phyloP scores from a whole-genome alignment of 306 rosid species.

The Prunus fruticosa region DNA sequence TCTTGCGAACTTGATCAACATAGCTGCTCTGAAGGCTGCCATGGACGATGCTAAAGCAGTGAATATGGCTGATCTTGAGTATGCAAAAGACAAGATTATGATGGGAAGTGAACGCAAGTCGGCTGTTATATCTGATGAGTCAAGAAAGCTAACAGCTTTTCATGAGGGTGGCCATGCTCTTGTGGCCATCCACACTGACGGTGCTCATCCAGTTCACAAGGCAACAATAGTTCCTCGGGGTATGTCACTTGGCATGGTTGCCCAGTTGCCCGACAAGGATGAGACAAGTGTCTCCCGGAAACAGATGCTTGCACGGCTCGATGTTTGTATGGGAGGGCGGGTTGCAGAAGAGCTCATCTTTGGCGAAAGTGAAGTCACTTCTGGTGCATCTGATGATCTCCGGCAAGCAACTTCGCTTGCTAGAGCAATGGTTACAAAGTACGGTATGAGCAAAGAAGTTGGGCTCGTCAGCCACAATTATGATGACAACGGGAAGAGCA shows the following conservation, averaged over 20 bases:
- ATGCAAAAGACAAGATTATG: constrained; percentile 81
- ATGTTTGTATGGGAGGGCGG: constrained; percentile 87
- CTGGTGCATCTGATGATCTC: constrained; percentile 78
- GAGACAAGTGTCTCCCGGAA: constrained; percentile 65
- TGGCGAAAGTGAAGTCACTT: constrained; percentile 83
- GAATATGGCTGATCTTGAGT: constrained; percentile 79
- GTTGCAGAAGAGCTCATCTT: constrained; percentile 92
- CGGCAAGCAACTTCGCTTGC: constrained; percentile 73
- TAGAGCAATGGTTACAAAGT: constrained; percentile 80
- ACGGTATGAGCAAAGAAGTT: constrained; percentile 83
- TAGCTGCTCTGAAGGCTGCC: constrained; percentile 89
- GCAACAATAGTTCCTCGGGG: constrained; percentile 96
- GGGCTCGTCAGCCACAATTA: constrained; percentile 78
- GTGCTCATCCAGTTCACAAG: constrained; percentile 85
- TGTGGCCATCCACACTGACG: constrained; percentile 82
- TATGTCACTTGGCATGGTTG: constrained; percentile 86
- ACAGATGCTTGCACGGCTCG: constrained; percentile 85
- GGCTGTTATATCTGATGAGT: constrained; percentile 70
- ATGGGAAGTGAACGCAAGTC: constrained; percentile 97
- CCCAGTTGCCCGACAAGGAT: constrained; percentile 74
- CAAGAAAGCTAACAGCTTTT: constrained; percentile 66
- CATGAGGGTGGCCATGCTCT: constrained; percentile 97
- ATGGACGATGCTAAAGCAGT: constrained; percentile 89
- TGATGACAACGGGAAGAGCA: constrained; percentile 72
- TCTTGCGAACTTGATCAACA: constrained; percentile 82